Conservation (phyloP, 2,329 filamentous ascomycete genomes). For the Acrocalymma vagum region DNA sequence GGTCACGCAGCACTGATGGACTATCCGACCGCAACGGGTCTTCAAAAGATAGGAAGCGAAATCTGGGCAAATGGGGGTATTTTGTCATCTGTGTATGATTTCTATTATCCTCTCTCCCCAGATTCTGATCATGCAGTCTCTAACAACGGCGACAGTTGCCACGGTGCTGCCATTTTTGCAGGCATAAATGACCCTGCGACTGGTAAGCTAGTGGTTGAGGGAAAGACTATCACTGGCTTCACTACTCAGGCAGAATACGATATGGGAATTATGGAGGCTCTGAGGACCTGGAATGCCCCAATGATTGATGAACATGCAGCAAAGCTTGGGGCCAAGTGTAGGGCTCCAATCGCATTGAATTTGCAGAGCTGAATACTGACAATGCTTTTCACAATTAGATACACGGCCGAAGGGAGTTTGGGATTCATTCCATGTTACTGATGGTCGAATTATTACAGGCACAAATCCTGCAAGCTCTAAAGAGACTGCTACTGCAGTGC, state of each 20-base stretch:
- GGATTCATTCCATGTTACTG: conserved; percentile 40
- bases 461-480: conserved; percentile 45
- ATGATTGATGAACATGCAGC: conserved; percentile 42
- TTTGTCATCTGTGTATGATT: conserved; percentile 50
- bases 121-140: neutral
- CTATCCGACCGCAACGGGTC: conserved; percentile 51
- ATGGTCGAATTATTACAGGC: conserved; percentile 48
- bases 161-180: conserved; percentile 50
- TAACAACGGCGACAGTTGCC: conserved; percentile 32
- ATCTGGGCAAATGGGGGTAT: conserved; percentile 53
- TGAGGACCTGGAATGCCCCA: conserved; percentile 34
- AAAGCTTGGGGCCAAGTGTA: conserved; percentile 40
- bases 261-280: conserved; percentile 43
- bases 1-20: conserved; percentile 58
- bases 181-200: conserved; percentile 41
- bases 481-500: conserved; percentile 43
- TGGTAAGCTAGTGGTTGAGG: conserved; percentile 42
- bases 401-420: conserved; percentile 30
- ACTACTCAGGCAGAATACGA: conserved; percentile 47
- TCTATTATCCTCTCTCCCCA: neutral
- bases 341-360: conserved; percentile 9
- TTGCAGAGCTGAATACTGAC: neutral
- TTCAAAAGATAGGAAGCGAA: conserved; percentile 51
- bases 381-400: conserved; percentile 19
- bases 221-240: conserved; percentile 50